Conservation (phyloP, 2,329 filamentous ascomycete genomes). For the Chrysosporium queenslandicum region DNA sequence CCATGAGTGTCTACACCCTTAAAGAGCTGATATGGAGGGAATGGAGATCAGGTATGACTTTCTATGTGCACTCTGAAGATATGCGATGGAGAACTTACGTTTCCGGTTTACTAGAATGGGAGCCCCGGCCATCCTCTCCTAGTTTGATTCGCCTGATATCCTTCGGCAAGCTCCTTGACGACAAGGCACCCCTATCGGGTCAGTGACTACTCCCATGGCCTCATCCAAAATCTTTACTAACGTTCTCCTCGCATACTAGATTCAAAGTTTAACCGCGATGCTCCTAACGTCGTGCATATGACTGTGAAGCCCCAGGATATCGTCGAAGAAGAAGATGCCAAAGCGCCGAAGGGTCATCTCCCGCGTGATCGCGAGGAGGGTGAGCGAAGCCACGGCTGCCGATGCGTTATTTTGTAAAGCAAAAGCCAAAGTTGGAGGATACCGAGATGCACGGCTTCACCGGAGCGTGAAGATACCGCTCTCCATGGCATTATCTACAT, state of each 20-base stretch:
- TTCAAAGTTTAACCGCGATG: slow-evolving; percentile 64
- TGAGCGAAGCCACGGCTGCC: slow-evolving; percentile 51
- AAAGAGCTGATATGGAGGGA: slow-evolving; percentile 90
- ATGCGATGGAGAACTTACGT: not conserved
- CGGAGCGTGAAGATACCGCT: too few species aligned
- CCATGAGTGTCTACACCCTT: slow-evolving; percentile 84
- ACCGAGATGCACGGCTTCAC: too few species aligned
- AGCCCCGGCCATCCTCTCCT: slow-evolving; percentile 71
- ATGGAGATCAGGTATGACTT: slow-evolving; percentile 60
- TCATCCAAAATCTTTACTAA: not conserved
- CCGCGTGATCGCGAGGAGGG: slow-evolving; percentile 45
- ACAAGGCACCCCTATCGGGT: slow-evolving; percentile 79
- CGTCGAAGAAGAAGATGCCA: slow-evolving; percentile 68
- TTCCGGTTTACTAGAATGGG: slow-evolving; percentile 56
- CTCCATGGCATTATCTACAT: not conserved
- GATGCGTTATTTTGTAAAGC: slow-evolving; percentile 56
- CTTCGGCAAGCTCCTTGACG: slow-evolving; percentile 81
- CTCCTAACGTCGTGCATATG: slow-evolving; percentile 87
- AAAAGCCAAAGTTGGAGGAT: too few species aligned
- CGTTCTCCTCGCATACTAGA: slow-evolving; percentile 42
- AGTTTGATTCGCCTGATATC: slow-evolving; percentile 85
- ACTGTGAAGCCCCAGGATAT: slow-evolving; percentile 77
- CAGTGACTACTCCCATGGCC: slow-evolving; percentile 27
- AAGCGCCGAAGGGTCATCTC: slow-evolving; percentile 49
- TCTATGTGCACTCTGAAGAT: not conserved